Evolutionary conservation across 176 grass and related monocot species (phyloP).

Genomic region (Lolium perenne): DNA sequence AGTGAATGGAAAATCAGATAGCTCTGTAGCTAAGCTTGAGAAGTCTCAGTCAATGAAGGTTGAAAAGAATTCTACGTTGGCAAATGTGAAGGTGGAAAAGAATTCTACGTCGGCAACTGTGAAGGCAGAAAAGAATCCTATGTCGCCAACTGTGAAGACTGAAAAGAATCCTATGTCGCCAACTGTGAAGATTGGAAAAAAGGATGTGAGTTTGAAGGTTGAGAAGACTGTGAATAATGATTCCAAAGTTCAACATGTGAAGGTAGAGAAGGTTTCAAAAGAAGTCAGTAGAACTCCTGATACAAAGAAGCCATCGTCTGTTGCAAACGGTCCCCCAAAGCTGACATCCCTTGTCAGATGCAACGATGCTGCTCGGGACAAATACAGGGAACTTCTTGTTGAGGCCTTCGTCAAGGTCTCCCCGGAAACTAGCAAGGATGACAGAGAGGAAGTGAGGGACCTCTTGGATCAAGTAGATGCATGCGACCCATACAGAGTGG

Average conservation of each 20-base stretch:
- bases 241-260: slow-evolving; percentile 45
- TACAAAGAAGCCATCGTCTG: slow-evolving; percentile 49
- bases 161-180: slow-evolving; percentile 25
- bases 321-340: slow-evolving; percentile 49
- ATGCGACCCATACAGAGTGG: slow-evolving; percentile 73
- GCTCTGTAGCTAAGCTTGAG: slow-evolving; percentile 39
- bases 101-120: slow-evolving; percentile 44
- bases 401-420: slow-evolving; percentile 80
- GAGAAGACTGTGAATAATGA: slow-evolving; percentile 40
- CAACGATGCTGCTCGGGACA: slow-evolving; percentile 69
- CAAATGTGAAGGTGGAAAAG: slow-evolving; percentile 41
- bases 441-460: slow-evolving; percentile 69
- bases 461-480: slow-evolving; percentile 71
- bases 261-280: slow-evolving; percentile 47
- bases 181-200: slow-evolving; percentile 46
- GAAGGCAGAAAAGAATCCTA: slow-evolving; percentile 41
- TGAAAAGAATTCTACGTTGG: slow-evolving; percentile 42
- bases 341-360: slow-evolving; percentile 71
- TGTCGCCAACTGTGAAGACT: slow-evolving; percentile 25
- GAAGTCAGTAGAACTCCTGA: slow-evolving; percentile 42
- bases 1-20: slow-evolving; percentile 51
- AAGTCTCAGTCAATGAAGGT: slow-evolving; percentile 47
- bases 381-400: slow-evolving; percentile 74
- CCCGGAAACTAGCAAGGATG: slow-evolving; percentile 62
- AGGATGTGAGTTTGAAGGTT: slow-evolving; percentile 48